A percentile compares a stretch with the other conserved stretches of the same genome.
These are phyloP conservation scores for Rosa lucieae DNA, from an alignment of 306 rosid species.

Conservation along the genomic window DNA sequence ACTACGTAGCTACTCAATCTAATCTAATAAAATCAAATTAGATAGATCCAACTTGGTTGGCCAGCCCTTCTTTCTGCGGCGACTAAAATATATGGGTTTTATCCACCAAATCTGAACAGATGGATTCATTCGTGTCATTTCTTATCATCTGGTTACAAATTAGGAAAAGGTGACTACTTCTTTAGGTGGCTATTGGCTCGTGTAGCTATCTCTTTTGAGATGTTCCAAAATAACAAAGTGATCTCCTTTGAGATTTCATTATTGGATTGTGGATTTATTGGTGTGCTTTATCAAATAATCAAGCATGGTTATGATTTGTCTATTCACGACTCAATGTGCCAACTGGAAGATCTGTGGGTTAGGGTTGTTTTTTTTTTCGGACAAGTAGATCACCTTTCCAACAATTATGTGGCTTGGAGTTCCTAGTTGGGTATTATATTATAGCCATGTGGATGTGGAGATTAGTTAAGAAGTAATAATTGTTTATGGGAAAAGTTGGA, in stretches of 20 bases:
- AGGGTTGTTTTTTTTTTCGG: neutral
- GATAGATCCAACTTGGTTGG: neutral
- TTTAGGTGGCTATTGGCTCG: neutral
- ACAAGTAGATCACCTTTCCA: neutral
- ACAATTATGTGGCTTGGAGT: neutral
- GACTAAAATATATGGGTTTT: neutral
- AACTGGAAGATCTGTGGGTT: slow-evolving; percentile 3
- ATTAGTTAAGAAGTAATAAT: neutral
- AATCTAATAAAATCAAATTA: neutral
- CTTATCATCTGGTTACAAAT: neutral
- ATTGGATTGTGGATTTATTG: neutral
- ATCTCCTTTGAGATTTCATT: neutral
- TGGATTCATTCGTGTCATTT: neutral
- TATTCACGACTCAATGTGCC: neutral
- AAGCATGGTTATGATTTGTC: neutral
- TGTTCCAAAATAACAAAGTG: neutral
- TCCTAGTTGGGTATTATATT: neutral
- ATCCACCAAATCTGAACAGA: neutral
- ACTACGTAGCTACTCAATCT: neutral
- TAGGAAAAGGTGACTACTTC: neutral
- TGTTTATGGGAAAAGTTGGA: neutral
- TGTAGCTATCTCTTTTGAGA: neutral
- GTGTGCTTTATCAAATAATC: neutral
- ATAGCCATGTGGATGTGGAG: neutral
- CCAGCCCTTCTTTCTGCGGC: neutral